Evolutionary conservation across 108 stramenopile genomes (phyloP).

Genomic region (Nitzschia sp.): DNA sequence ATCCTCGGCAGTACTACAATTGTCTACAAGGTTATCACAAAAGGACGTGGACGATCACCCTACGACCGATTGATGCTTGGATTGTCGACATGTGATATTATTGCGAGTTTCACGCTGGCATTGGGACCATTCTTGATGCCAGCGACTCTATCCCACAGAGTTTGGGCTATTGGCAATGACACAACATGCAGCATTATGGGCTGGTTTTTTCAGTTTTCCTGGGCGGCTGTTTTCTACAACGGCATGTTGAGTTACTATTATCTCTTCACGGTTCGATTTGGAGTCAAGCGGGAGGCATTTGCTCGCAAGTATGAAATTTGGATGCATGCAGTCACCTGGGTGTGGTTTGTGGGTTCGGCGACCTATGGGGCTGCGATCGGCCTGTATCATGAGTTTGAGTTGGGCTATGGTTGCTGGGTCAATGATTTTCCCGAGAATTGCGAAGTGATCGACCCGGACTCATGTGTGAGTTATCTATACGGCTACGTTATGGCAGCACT

Average conservation of each 20-base stretch:
- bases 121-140: constrained; percentile 16
- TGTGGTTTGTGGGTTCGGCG: constrained; percentile 8
- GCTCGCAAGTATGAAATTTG: constrained; percentile 9
- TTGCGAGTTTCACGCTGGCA: neutral
- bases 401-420: constrained; percentile 13
- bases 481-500: constrained; percentile 6
- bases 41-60: neutral
- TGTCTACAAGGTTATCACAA: constrained; percentile 5
- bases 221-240: constrained; percentile 30
- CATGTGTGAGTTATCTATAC: neutral
- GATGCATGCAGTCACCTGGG: constrained; percentile 10
- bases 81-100: constrained; percentile 17
- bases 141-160: neutral
- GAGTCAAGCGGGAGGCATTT: neutral
- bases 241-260: constrained; percentile 30
- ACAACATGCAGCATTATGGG: constrained; percentile 31
- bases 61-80: constrained; percentile 33
- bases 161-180: constrained; percentile 35
- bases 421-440: constrained; percentile 19
- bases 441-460: neutral
- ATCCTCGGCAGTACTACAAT: constrained; percentile 18
- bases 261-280: constrained; percentile 30
- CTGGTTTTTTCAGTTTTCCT: constrained; percentile 21
- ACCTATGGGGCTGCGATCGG: constrained; percentile 16
- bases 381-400: constrained; percentile 3